Percentiles rank a stretch among this genome's conserved stretches.
Conservation (phyloP, 1,284 basidiomycete genomes). For the Phellopilus nigrolimitatus region DNA sequence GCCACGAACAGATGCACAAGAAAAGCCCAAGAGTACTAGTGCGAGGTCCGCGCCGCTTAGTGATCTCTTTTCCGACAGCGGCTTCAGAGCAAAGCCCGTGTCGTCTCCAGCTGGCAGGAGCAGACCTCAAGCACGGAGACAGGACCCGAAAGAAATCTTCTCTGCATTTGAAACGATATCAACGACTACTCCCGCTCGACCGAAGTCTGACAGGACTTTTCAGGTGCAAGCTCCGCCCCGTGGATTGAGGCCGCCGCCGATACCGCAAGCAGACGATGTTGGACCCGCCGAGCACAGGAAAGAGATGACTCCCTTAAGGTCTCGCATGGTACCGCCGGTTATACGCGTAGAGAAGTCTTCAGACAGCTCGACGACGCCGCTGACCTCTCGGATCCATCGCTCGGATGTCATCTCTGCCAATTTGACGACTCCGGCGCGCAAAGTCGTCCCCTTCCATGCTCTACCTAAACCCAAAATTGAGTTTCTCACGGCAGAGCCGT, state of each 20-base stretch:
- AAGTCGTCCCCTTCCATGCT: constrained; percentile 9
- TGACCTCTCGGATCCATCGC: neutral
- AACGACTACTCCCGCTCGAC: neutral
- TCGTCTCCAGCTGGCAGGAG: neutral
- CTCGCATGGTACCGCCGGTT: neutral
- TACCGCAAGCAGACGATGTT: neutral
- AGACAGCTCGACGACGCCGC: neutral
- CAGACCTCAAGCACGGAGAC: neutral
- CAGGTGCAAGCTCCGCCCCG: too few species aligned
- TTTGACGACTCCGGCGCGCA: constrained; percentile 2
- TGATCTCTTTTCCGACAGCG: neutral
- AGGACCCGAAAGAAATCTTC: neutral
- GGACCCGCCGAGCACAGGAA: neutral
- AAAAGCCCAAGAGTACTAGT: neutral
- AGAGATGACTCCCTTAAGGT: neutral
- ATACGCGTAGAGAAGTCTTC: neutral
- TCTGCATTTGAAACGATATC: neutral
- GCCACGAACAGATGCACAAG: neutral
- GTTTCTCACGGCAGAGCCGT: neutral
- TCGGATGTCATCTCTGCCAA: neutral
- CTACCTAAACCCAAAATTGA: neutral
- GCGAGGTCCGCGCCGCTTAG: neutral
- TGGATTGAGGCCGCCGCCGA: too few species aligned
- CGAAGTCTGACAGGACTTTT: too few species aligned
- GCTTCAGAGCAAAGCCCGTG: neutral